phyloP scores from a whole-genome alignment of 495 filamentous ascomycete genomes.

The Corynascus novoguineensis region DNA sequence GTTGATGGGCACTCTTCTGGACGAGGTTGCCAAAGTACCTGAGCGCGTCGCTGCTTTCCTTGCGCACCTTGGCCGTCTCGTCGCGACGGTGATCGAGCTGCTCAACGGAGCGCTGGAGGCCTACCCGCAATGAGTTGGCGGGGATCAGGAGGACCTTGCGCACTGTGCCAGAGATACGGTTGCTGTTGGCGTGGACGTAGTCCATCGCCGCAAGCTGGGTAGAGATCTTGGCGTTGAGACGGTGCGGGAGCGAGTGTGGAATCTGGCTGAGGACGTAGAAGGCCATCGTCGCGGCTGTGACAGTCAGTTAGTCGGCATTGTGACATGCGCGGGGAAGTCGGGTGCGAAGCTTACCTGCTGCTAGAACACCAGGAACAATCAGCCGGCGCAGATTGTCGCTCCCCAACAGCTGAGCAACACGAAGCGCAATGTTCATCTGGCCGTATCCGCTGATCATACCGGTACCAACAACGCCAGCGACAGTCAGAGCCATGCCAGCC shows the following conservation, averaged over 20 bases:
- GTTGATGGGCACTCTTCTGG: constrained; percentile 64
- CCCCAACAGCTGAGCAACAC: constrained; percentile 73
- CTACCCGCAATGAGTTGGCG: constrained; percentile 71
- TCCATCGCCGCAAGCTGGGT: constrained; percentile 71
- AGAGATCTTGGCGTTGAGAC: constrained; percentile 78
- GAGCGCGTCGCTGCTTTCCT: constrained; percentile 67
- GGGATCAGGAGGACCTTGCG: constrained; percentile 82
- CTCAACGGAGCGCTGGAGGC: constrained; percentile 75
- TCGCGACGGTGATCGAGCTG: constrained; percentile 69
- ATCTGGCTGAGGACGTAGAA: constrained; percentile 80
- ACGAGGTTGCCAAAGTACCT: constrained; percentile 88
- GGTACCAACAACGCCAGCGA: constrained; percentile 77
- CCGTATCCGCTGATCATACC: constrained; percentile 75
- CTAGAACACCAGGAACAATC: constrained; percentile 71
- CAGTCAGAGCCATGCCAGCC: constrained; percentile 85
- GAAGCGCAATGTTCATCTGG: constrained; percentile 84
- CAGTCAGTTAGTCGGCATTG: constrained; percentile 13
- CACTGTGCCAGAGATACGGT: constrained; percentile 73
- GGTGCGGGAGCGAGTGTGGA: constrained; percentile 79
- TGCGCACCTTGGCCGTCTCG: constrained; percentile 69
- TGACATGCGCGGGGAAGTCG: not conserved
- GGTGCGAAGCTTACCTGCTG: constrained; percentile 57
- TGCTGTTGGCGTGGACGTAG: constrained; percentile 84
- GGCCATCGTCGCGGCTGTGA: constrained; percentile 60
- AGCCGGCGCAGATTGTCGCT: constrained; percentile 74